A percentile compares a stretch with the other conserved stretches of the same genome.
phyloP scores from a whole-genome alignment of 2,329 filamentous ascomycete species.

The Pleomassaria siparia region DNA sequence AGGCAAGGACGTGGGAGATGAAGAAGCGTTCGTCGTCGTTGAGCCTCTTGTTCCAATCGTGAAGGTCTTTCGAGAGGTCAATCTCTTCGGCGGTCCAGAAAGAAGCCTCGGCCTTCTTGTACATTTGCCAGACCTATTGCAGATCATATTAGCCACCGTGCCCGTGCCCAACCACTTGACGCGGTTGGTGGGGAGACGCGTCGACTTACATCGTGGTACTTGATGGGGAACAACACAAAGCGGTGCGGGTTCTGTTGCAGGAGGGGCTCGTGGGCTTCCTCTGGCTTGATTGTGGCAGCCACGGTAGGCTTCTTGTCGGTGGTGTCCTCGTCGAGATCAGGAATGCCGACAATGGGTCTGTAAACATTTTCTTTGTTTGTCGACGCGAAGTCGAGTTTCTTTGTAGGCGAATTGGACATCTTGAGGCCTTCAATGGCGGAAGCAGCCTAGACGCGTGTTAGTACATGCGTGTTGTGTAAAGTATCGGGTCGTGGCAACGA shows the following conservation, averaged over 20 bases:
- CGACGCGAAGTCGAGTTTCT: conserved; percentile 79
- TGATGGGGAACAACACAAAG: conserved; percentile 98
- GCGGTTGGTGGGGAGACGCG: conserved; percentile 58
- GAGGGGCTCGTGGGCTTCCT: conserved; percentile 84
- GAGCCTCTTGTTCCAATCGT: conserved; percentile 98
- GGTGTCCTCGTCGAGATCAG: conserved; percentile 39
- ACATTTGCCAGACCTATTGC: conserved; percentile 97
- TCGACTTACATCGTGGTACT: conserved; percentile 92
- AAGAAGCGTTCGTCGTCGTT: conserved; percentile 98
- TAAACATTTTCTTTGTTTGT: conserved; percentile 83
- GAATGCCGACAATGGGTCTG: conserved; percentile 56
- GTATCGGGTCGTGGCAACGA: conserved; percentile 39
- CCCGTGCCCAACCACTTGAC: conserved; percentile 61
- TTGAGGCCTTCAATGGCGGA: conserved; percentile 84
- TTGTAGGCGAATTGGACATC: conserved; percentile 82
- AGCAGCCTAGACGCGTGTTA: conserved; percentile 66
- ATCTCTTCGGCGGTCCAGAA: conserved; percentile 99
- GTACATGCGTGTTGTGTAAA: conserved; percentile 37
- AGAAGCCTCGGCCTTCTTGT: conserved; percentile 99
- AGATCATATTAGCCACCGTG: conserved; percentile 38
- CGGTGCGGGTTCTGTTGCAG: conserved; percentile 93
- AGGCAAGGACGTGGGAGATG: conserved; percentile 96
- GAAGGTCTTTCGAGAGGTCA: conserved; percentile 96
- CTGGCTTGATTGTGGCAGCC: conserved; percentile 57
- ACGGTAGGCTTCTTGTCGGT: conserved; percentile 55